Percentiles rank a stretch among this genome's conserved stretches.
phyloP scores from a whole-genome alignment of 257 asterid species.

The Solanum appendiculatum region DNA sequence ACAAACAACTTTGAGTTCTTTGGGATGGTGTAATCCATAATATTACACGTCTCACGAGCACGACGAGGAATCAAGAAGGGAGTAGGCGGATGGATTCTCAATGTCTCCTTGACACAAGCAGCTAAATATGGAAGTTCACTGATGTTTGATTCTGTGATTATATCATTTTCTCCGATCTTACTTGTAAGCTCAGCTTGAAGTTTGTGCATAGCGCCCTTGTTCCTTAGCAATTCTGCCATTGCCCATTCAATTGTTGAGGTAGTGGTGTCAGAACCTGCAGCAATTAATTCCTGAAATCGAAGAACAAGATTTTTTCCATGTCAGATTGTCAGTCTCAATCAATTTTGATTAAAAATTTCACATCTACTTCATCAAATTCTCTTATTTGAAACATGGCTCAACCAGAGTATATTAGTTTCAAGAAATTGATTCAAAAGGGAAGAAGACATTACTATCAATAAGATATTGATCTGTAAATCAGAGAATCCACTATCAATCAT shows the following conservation, averaged over 20 bases:
- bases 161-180: not conserved
- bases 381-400: not conserved
- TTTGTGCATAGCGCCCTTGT: conserved; percentile 8
- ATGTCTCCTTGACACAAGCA: conserved; percentile 34
- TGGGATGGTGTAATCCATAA: conserved; percentile 26
- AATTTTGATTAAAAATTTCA: not conserved
- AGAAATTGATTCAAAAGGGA: not conserved
- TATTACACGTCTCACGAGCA: conserved; percentile 19
- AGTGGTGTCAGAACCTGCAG: conserved; percentile 37
- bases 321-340: not conserved
- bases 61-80: conserved; percentile 28
- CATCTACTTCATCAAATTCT: not conserved
- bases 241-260: conserved; percentile 31
- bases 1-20: conserved; percentile 16
- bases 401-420: no score
- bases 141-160: not conserved
- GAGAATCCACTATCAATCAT: conserved; percentile 14
- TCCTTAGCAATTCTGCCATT: conserved; percentile 17
- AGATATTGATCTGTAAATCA: conserved; percentile 22
- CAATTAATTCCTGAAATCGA: conserved; percentile 12
- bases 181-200: conserved; percentile 7
- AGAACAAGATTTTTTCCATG: not conserved
- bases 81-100: conserved; percentile 43
- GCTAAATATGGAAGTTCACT: conserved; percentile 17
- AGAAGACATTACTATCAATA: conserved; percentile 14